Evolutionary conservation across 768 basidiomycete genomes (phyloP).

Genomic region (Pleurotus platypus): DNA sequence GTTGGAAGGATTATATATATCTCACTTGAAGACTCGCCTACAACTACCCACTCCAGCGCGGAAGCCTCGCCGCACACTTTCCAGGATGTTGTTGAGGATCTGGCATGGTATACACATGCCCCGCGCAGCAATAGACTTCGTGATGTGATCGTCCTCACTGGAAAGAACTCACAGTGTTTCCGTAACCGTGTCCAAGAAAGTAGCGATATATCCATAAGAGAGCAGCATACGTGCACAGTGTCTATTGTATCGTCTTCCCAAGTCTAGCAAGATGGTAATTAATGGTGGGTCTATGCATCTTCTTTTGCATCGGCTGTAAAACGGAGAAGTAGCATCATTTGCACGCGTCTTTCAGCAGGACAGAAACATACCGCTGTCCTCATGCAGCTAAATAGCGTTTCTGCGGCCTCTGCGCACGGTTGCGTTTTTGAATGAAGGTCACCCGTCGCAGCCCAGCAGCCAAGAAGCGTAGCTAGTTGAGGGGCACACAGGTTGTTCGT

Average conservation of each 20-base stretch:
- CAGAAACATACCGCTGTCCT: constrained; percentile 63
- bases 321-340: neutral
- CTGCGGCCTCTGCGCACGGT: constrained; percentile 56
- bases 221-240: neutral
- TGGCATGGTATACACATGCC: constrained; percentile 5
- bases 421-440: constrained; percentile 51
- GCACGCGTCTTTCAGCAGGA: constrained; percentile 2
- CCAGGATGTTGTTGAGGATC: neutral
- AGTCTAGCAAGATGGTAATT: constrained; percentile 88
- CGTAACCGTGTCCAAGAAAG: too few species aligned
- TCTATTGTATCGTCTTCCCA: constrained; percentile 64
- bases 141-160: too few species aligned
- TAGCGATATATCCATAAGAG: neutral
- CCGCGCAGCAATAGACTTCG: neutral
- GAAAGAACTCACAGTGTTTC: too few species aligned
- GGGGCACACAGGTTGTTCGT: constrained; percentile 56
- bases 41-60: too few species aligned
- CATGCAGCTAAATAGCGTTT: constrained; percentile 78
- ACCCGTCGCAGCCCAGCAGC: constrained; percentile 77
- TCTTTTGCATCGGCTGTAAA: constrained; percentile 62
- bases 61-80: too few species aligned
- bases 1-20: constrained; percentile 10
- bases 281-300: constrained; percentile 71
- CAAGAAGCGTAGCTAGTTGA: constrained; percentile 75
- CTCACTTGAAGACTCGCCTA: too few species aligned